Percentiles rank a stretch among this genome's conserved stretches.
Evolutionary conservation across 768 basidiomycete genomes (phyloP).

Genomic region (Leccinum uliginosum): DNA sequence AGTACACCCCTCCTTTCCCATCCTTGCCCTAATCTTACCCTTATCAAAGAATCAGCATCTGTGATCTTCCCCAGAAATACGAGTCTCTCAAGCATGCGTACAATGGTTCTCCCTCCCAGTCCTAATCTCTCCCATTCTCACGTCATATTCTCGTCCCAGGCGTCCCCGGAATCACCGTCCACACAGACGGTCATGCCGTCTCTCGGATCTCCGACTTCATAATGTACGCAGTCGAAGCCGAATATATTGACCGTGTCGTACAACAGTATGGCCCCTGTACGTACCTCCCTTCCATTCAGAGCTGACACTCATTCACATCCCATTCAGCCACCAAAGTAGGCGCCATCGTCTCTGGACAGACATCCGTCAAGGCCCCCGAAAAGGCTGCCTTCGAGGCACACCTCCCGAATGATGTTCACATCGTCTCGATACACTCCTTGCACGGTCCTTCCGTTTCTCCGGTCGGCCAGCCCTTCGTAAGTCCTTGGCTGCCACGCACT

Average conservation of each 20-base stretch:
- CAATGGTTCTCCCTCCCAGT: constrained; percentile 39
- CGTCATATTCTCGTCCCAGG: constrained; percentile 31
- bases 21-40: neutral
- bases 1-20: neutral
- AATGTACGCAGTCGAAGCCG: constrained; percentile 93
- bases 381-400: constrained; percentile 82
- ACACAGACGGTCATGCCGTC: constrained; percentile 81
- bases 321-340: constrained; percentile 81
- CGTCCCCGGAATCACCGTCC: constrained; percentile 58
- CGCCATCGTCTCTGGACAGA: constrained; percentile 93
- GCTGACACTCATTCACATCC: neutral
- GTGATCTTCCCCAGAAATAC: constrained; percentile 75
- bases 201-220: constrained; percentile 89
- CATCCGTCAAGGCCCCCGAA: constrained; percentile 95
- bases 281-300: constrained; percentile 21
- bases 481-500: constrained; percentile 17
- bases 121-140: constrained; percentile 11
- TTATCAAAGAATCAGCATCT: constrained; percentile 73
- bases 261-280: constrained; percentile 86
- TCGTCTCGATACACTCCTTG: constrained; percentile 90
- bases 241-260: constrained; percentile 80
- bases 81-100: constrained; percentile 59
- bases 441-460: constrained; percentile 91
- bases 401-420: constrained; percentile 80
- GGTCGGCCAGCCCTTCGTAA: constrained; percentile 84